Conservation (phyloP, 1,284 basidiomycete species). For the Heliocybe sulcata region DNA sequence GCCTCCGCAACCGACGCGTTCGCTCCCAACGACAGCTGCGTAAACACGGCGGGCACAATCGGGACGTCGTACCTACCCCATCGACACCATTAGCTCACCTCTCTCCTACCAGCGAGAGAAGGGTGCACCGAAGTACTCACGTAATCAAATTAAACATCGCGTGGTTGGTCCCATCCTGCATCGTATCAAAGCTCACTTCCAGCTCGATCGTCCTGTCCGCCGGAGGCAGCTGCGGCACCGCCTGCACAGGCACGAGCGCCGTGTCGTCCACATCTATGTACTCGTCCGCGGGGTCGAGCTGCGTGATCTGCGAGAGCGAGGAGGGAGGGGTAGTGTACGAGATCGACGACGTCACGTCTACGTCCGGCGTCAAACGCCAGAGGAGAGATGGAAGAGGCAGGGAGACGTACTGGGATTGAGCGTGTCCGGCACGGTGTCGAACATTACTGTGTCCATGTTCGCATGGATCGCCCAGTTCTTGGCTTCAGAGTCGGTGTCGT, state of each 20-base stretch:
- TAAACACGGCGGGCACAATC: conserved; percentile 68
- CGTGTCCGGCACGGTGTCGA: conserved; percentile 67
- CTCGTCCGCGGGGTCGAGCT: conserved; percentile 40
- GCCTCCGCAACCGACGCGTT: conserved; percentile 64
- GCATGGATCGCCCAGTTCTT: conserved; percentile 87
- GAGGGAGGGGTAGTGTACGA: conserved; percentile 50
- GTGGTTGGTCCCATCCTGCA: conserved; percentile 74
- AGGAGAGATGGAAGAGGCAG: neutral
- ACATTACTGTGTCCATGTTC: conserved; percentile 86
- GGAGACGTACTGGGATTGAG: conserved; percentile 63
- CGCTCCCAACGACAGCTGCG: conserved; percentile 66
- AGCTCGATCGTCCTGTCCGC: conserved; percentile 51
- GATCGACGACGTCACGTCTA: conserved; percentile 75
- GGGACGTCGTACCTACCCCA: conserved; percentile 46
- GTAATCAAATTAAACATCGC: conserved; percentile 69
- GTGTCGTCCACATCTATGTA: conserved; percentile 60
- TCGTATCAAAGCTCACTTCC: conserved; percentile 58
- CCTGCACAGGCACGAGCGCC: conserved; percentile 47
- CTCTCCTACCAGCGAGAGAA: too few relatives aligned
- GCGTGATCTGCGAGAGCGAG: conserved; percentile 38
- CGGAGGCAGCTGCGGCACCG: conserved; percentile 33
- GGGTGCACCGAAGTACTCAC: neutral
- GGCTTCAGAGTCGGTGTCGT: conserved; percentile 49
- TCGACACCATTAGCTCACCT: neutral
- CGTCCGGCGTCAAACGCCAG: too few relatives aligned